These are phyloP conservation scores for Elsinoe necatrix DNA, from an alignment of 2,329 filamentous ascomycete species.

Conservation along the genomic window DNA sequence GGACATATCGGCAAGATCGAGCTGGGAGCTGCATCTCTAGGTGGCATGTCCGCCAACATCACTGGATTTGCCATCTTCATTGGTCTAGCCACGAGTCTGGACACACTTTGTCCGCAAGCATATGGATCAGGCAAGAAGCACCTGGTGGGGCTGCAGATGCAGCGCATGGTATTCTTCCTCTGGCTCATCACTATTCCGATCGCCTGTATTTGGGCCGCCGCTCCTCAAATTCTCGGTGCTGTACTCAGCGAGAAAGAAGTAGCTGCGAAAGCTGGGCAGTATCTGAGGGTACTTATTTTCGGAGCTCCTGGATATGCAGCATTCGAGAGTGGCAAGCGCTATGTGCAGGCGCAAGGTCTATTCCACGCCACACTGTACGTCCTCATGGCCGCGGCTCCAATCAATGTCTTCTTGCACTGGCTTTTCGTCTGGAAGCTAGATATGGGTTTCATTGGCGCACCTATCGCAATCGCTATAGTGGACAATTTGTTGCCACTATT, in stretches of 20 bases:
- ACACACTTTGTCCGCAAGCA: slow-evolving; percentile 86
- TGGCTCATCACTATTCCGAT: slow-evolving; percentile 66
- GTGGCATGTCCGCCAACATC: slow-evolving; percentile 39
- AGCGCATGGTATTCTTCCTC: slow-evolving; percentile 71
- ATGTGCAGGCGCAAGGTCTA: slow-evolving; percentile 76
- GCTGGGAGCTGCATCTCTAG: slow-evolving; percentile 38
- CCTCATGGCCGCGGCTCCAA: slow-evolving; percentile 67
- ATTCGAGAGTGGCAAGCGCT: slow-evolving; percentile 76
- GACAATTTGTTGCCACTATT: slow-evolving; percentile 63
- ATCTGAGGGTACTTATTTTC: slow-evolving; percentile 58
- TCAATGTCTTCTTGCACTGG: slow-evolving; percentile 75
- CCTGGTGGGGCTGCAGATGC: slow-evolving; percentile 72
- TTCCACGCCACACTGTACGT: slow-evolving; percentile 76
- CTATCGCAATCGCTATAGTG: slow-evolving; percentile 64
- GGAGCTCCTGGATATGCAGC: slow-evolving; percentile 67
- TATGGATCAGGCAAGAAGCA: slow-evolving; percentile 81
- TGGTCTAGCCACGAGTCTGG: slow-evolving; percentile 72
- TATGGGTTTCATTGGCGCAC: slow-evolving; percentile 68
- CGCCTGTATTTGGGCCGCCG: slow-evolving; percentile 58
- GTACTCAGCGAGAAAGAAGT: slow-evolving; percentile 64
- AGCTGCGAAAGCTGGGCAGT: slow-evolving; percentile 61
- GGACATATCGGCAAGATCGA: slow-evolving; percentile 40
- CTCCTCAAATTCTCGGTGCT: slow-evolving; percentile 51
- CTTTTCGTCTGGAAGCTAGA: slow-evolving; percentile 61
- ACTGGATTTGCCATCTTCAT: slow-evolving; percentile 40